These are phyloP conservation scores for Lactarius hengduanensis DNA, from an alignment of 768 basidiomycete genomes.

Conservation along the genomic window DNA sequence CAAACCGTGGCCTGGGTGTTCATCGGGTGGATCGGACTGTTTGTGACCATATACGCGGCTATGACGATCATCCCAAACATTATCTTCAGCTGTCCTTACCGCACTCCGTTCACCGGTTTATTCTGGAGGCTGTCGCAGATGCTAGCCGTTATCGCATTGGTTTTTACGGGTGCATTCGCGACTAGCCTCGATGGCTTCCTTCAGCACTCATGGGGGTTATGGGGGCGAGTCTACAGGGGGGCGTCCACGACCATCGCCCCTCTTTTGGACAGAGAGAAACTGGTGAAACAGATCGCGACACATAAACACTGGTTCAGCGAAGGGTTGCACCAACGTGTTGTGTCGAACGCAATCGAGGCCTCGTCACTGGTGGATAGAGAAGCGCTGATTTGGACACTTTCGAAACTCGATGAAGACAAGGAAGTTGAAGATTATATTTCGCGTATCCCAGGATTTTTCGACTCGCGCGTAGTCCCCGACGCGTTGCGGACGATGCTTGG, in stretches of 20 bases:
- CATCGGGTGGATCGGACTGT: conserved; percentile 3
- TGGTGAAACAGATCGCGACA: background rate
- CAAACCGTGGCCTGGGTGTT: conserved; percentile 5
- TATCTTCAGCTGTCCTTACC: conserved; percentile 10
- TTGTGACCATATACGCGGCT: background rate
- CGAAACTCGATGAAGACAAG: conserved; percentile 7
- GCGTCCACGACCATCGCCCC: background rate
- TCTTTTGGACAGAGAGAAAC: background rate
- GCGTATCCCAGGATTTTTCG: conserved; percentile 13
- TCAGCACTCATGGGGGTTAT: background rate
- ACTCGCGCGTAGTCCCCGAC: conserved; percentile 8
- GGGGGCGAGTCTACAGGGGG: background rate
- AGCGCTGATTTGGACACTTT: conserved; percentile 12
- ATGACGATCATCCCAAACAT: conserved; percentile 11
- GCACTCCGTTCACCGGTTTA: conserved; percentile 8
- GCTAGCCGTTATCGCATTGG: background rate
- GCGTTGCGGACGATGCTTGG: conserved; percentile 3
- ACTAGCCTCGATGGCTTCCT: background rate
- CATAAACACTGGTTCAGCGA: background rate
- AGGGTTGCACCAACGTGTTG: conserved; percentile 4
- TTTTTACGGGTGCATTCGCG: background rate
- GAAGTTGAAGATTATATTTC: conserved; percentile 7
- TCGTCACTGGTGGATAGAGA: conserved; percentile 4
- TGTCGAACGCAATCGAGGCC: conserved; percentile 1
- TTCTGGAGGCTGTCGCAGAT: conserved; percentile 1